Percentiles rank a stretch among this genome's conserved stretches.
phyloP scores from a whole-genome alignment of 2,329 filamentous ascomycete genomes.

The Talaromyces sp. region DNA sequence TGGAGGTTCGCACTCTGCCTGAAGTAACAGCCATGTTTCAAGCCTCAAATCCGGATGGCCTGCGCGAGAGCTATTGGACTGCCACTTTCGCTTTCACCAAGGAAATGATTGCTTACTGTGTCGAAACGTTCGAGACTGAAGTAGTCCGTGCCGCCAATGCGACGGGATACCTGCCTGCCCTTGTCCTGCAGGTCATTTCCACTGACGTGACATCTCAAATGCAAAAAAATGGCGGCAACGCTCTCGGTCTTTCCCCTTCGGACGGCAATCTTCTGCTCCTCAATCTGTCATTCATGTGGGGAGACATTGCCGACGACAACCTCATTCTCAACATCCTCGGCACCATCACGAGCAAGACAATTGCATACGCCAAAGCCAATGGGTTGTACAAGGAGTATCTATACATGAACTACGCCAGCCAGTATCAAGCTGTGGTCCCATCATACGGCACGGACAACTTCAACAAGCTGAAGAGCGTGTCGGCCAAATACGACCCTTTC shows the following conservation, averaged over 20 bases:
- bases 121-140: conserved; percentile 23
- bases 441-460: conserved; percentile 40
- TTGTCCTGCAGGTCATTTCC: conserved; percentile 33
- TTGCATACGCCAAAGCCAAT: conserved; percentile 25
- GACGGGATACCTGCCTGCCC: conserved; percentile 21
- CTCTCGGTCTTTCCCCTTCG: conserved; percentile 28
- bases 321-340: conserved; percentile 23
- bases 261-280: conserved; percentile 25
- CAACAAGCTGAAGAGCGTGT: conserved; percentile 27
- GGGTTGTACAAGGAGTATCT: conserved; percentile 31
- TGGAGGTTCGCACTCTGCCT: conserved; percentile 24
- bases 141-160: conserved; percentile 19
- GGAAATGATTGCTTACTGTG: conserved; percentile 23
- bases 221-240: conserved; percentile 31
- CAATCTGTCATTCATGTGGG: conserved; percentile 29
- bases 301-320: conserved; percentile 28
- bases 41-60: conserved; percentile 28
- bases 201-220: conserved; percentile 26
- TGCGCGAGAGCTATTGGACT: conserved; percentile 31
- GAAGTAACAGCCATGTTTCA: conserved; percentile 35
- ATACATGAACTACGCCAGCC: conserved; percentile 47
- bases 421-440: conserved; percentile 39
- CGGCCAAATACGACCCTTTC: conserved; percentile 36
- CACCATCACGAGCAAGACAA: conserved; percentile 25
- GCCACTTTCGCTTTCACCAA: conserved; percentile 28